Conservation (phyloP, 106 monocot genomes). For the Dioscorea dumetorum region DNA sequence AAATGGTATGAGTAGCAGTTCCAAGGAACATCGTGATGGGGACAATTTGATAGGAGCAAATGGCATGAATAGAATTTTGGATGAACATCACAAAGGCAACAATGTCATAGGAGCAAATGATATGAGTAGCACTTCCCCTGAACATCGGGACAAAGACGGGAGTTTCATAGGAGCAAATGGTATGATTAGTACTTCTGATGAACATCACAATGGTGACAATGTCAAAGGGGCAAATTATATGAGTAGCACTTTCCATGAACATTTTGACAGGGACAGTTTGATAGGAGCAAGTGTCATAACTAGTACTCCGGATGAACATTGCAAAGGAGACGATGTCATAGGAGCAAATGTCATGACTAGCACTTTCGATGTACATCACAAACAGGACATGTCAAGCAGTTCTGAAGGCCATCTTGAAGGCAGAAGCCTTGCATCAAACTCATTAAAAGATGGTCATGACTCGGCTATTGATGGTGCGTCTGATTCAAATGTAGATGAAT, state of each 20-base stretch:
- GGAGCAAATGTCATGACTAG: not conserved
- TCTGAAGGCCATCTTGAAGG: not conserved
- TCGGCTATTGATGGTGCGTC: not conserved
- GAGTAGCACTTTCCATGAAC: not conserved
- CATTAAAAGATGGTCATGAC: slow-evolving; percentile 8
- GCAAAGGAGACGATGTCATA: not conserved
- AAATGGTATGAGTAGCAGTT: not conserved
- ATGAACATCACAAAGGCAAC: not conserved
- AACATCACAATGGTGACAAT: not conserved
- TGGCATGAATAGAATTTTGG: not conserved
- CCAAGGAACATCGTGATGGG: not conserved
- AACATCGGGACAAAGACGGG: not conserved
- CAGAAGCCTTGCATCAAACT: not conserved
- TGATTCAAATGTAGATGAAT: slow-evolving; percentile 1
- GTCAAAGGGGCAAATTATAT: not conserved
- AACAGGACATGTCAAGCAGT: not conserved
- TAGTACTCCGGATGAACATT: too few species aligned
- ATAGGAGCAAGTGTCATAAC: too few species aligned
- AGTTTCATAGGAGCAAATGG: not conserved
- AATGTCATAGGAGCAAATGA: not conserved
- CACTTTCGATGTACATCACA: not conserved
- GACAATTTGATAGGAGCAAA: not conserved
- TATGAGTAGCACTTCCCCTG: not conserved
- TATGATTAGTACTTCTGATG: not conserved
- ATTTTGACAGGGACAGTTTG: not conserved